Base-by-base conservation (phyloP, 352 stramenopile species). In the Phytophthora megakarya region DNA sequence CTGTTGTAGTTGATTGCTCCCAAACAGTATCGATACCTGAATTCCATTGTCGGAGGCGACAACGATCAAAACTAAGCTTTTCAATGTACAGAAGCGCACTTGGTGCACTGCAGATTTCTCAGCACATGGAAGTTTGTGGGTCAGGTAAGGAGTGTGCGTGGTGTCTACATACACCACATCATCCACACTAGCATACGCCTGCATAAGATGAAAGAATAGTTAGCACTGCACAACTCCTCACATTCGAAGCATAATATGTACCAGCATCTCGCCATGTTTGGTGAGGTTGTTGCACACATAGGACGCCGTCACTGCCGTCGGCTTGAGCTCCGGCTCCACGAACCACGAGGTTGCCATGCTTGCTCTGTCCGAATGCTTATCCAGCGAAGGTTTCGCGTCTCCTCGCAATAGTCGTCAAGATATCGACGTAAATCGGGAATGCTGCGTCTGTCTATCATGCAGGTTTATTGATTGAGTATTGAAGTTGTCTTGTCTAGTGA, bases 241-340 rank as follows among this genome's bases (percentile, higher is more conserved):
- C 3, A 23, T 23, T n/a, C 9, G 2, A 13, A 25, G 7, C 30
- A 52, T n/a, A 21, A 12, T 19, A 48, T 25, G n/a, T 16, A 89
- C 78, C 51, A 87, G 47, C 23, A 65, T 64, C 42, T 86, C 72
- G 49, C 63, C 71, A 42, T 78, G 64, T 35, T 77, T 79, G 19
- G 75, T 85, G 32, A 89, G 61, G 51, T 86, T 83, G 63, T 78
- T 81, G 61, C 73, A 84, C 32, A 89, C 56, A 33, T 83, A 81
- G 18, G 73, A 88, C 43, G 69, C 68, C 19, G 73, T 86, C 47
- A 70, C 66, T 51, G 56, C 51, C 39, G 76, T 87, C 16, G 65
- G 48, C 49, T 78, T 75, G 21, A 80, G 67, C 63, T 84, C 74
- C 10, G 76, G 70, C 33, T 84, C 71, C 18, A 64, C 58, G 49